phyloP scores from a whole-genome alignment of 139 green algal genomes.

The Tetradesmus lagerheimii region DNA sequence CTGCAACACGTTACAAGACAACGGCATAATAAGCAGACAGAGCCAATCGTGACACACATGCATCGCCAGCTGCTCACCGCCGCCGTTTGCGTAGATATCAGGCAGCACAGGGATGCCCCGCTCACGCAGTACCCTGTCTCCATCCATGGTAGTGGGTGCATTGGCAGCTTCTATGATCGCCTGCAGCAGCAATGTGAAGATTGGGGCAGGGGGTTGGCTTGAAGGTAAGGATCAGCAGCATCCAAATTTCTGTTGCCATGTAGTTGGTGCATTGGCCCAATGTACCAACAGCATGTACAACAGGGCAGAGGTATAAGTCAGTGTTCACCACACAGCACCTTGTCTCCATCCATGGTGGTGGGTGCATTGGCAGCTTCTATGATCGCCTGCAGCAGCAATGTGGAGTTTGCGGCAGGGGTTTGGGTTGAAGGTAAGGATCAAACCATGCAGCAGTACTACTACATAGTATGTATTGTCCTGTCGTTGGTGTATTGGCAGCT shows the following conservation, averaged over 20 bases:
- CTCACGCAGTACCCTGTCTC: conserved; percentile 77
- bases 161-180: conserved; percentile 94
- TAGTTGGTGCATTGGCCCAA: too few species aligned
- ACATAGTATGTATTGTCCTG: too few species aligned
- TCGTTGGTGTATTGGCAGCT: conserved; percentile 89
- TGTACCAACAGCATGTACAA: too few species aligned
- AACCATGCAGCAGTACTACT: conserved; percentile 71
- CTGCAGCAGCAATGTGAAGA: conserved; percentile 25
- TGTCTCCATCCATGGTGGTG: conserved; percentile 81
- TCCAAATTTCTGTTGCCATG: too few species aligned
- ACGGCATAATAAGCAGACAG: too few species aligned
- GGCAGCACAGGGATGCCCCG: conserved; percentile 80
- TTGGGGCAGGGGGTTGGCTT: neutral
- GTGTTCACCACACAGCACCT: conserved; percentile 65
- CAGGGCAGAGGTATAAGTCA: too few species aligned
- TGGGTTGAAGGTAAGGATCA: neutral
- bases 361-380: conserved; percentile 94
- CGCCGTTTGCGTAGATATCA: conserved; percentile 75
- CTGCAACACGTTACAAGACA: too few species aligned
- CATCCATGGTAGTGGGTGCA: conserved; percentile 82
- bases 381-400: conserved; percentile 64
- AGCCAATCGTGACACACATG: too few species aligned
- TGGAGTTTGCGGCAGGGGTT: neutral
- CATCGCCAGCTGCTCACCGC: neutral
- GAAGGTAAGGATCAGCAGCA: too few species aligned